These are phyloP conservation scores for Bipolaris bicolor DNA, from an alignment of 2,329 filamentous ascomycete genomes.

Conservation along the genomic window DNA sequence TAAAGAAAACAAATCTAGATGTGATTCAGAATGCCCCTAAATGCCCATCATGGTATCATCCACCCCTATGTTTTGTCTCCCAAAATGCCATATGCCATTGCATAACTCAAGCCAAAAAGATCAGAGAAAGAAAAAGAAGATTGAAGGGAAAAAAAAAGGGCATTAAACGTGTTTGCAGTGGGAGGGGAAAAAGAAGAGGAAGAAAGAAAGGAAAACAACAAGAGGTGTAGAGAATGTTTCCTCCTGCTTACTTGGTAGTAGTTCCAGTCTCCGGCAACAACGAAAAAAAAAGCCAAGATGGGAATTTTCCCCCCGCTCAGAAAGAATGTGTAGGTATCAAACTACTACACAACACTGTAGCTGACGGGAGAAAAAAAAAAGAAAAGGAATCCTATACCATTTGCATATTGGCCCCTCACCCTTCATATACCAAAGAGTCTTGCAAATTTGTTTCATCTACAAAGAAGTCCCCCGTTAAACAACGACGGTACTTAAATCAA, in stretches of 20 bases:
- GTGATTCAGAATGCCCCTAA: background rate
- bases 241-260: no score
- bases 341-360: background rate
- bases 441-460: slow-evolving; percentile 32
- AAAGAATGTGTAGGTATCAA: no score
- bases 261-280: no score
- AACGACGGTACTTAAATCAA: slow-evolving; percentile 34
- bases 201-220: no score
- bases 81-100: background rate
- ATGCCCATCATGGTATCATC: background rate
- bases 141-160: background rate
- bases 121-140: background rate
- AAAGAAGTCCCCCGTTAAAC: slow-evolving; percentile 35
- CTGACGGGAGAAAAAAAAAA: background rate
- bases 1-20: background rate
- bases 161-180: background rate
- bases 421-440: background rate
- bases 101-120: background rate
- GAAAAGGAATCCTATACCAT: background rate
- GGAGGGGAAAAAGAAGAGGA: background rate
- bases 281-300: no score
- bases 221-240: no score
- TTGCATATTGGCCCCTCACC: no score
- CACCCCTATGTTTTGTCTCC: background rate
- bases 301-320: no score